Evolutionary conservation across 1,284 basidiomycete species (phyloP), one percentile per base, ranked within the genome.

Genomic region (Rhizoctonia solani): DNA sequence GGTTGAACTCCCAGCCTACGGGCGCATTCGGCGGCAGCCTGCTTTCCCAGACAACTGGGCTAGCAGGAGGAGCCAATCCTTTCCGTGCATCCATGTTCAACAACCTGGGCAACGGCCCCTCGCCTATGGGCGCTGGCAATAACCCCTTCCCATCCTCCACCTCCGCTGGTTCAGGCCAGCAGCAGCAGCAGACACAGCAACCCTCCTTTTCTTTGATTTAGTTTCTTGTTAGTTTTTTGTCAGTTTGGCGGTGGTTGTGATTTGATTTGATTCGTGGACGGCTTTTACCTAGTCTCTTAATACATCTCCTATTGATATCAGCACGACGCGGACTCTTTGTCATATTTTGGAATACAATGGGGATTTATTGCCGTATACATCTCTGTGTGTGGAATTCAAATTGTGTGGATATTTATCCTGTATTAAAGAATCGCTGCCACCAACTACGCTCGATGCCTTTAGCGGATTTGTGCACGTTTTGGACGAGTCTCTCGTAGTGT

Each of bases 21-120:
- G 37, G 37, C 44, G n/a, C 44, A 6, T 46, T 46, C 19, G 44
- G 44, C 6, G 21, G 44, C 44, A 46, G 13, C 6, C 19, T 46
- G 44, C 80, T 88, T 32, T 87, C 90, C 3, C 90, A 92, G 73
- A 81, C 83, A 74, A 91, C 89, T 2, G 89, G 88, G 23, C 13
- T 13, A 16, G 77, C 76, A 13, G 86, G 85, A 16, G 80, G 78
- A 27, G 85, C 84, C 8, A 92, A 92, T 72, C 90, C 90, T 6
- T 92, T 92, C 80, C 83, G 90, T 49, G 84, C 87, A 8, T 87
- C 86, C 1, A 85, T 85, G 83, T 78, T 80, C 53, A 42, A 39
- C 37, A 55, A 19, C 29, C 21, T 42, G 37, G 39, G 50, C 34
- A 32, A 25, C 37, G 32, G 32, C 19, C 23, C 68, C 37, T 16